Percentiles rank a stretch among this genome's conserved stretches.
phyloP scores from a whole-genome alignment of 441 rosid species.

The Erysimum cheiri region DNA sequence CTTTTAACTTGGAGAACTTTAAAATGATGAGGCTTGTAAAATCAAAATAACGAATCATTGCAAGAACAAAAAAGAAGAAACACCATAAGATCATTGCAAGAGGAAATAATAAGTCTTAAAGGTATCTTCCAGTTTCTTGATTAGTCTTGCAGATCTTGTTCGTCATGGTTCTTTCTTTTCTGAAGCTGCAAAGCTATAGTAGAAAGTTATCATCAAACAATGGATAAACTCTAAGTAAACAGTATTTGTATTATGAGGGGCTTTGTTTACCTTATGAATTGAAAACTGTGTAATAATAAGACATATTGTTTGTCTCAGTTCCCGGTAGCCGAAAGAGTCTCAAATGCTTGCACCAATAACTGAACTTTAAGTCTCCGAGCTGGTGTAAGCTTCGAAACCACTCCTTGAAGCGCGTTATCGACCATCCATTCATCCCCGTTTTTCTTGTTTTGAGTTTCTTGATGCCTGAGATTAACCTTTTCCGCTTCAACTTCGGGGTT shows the following conservation, averaged over 20 bases:
- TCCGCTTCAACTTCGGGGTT: constrained; percentile 58
- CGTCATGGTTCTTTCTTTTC: constrained; percentile 17
- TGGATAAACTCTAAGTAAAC: constrained; percentile 9
- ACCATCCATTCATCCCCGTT: constrained; percentile 91
- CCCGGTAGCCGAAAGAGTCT: constrained; percentile 56
- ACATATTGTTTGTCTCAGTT: constrained; percentile 43
- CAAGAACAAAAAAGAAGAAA: constrained; percentile 9
- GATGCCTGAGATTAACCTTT: constrained; percentile 73
- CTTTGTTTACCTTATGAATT: constrained; percentile 35
- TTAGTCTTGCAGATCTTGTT: constrained; percentile 20
- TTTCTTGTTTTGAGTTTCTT: constrained; percentile 61
- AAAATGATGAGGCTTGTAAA: too few relatives aligned
- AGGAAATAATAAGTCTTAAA: background rate
- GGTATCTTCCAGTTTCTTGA: constrained; percentile 12
- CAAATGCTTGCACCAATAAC: constrained; percentile 89
- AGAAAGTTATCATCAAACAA: constrained; percentile 13
- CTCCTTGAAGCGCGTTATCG: constrained; percentile 79
- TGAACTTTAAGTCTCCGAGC: constrained; percentile 78
- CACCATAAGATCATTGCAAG: constrained; percentile 2
- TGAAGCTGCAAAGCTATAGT: constrained; percentile 18
- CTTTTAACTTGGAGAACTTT: background rate
- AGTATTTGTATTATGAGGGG: background rate
- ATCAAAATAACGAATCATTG: constrained; percentile 16
- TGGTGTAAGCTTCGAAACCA: constrained; percentile 78
- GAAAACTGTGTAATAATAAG: background rate